Evolutionary conservation across 2,329 filamentous ascomycete genomes (phyloP).

Genomic region (Dendryphion nanum): DNA sequence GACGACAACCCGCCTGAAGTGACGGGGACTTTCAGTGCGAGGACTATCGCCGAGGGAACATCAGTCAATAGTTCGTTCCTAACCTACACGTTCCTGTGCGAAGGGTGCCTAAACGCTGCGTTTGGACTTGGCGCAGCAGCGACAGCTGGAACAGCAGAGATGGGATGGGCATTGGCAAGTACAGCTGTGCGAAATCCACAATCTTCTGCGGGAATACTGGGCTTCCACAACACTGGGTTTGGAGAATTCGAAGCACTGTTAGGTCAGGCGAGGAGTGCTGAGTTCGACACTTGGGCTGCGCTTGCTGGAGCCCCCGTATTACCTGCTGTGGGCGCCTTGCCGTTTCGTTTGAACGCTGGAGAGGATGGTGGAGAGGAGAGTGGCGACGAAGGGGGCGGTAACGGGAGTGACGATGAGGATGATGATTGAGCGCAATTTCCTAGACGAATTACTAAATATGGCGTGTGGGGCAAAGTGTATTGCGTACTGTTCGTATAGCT

Average conservation of each 20-base stretch:
- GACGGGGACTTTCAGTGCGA: conserved; percentile 8
- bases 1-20: conserved; percentile 15
- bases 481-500: too few relatives aligned
- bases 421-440: conserved; percentile 1
- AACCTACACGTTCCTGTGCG: conserved; percentile 15
- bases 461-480: neutral
- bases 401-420: neutral
- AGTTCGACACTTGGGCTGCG: neutral
- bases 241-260: neutral
- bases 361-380: neutral
- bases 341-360: neutral
- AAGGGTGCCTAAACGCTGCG: conserved; percentile 6
- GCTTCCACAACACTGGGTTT: neutral
- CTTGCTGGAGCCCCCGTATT: neutral
- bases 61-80: conserved; percentile 10
- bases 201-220: neutral
- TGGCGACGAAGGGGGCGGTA: neutral
- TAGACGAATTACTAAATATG: neutral
- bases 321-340: neutral
- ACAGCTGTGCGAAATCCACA: neutral
- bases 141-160: neutral
- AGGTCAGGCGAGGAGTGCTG: neutral
- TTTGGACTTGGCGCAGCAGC: neutral
- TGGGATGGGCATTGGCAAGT: neutral
- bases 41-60: conserved; percentile 6